Base-by-base conservation (phyloP, 306 rosid species). In the Herpetospermum pedunculosum region DNA sequence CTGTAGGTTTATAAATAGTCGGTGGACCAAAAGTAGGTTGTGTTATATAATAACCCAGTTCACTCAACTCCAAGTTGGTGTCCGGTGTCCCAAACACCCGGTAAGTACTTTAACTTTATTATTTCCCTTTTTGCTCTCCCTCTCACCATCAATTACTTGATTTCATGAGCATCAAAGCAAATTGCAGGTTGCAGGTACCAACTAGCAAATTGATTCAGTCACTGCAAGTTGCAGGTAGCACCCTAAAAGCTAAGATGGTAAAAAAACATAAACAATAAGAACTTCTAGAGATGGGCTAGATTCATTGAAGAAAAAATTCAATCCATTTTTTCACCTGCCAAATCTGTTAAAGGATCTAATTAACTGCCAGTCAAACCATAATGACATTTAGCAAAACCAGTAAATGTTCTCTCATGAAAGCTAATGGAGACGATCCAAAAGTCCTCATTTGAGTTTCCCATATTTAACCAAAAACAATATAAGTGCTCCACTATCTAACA, bases 401-500 rank as follows among this genome's bases (percentile, higher is more conserved):
- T 25, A 32, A 32, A 34, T 18, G 41, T 8, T 59, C 2, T 32
- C 21, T 49, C 25, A 18, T 18, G 54, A 9, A 49, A 18, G n/a
- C n/a, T n/a, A n/a, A n/a, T n/a, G n/a, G 54, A n/a, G 54, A n/a
- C 2, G 2, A 37, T 28, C 28, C 43, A 62, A 62, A n/a, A 19
- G 58, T 35, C 26, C 47, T 18, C 48, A 21, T 37, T 9, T 19
- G 47, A 63, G 29, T n/a, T 63, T 35, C 28, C 44, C 47, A 63
- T 34, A 37, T 63, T n/a, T 63, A 37, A 63, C 70, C 28, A 63
- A 63, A 63, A 37, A 63, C 8, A 37, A 19, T 4, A 25, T 4
- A 25, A 54, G 70, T 63, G 70, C 70, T 63, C 70, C 70, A 63
- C 16, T 63, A 63, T 63, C 46, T 62, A 29, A 19, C 23, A 4